These are phyloP conservation scores for Populus alba DNA, from an alignment of 345 rosid genomes.

Conservation along the genomic window DNA sequence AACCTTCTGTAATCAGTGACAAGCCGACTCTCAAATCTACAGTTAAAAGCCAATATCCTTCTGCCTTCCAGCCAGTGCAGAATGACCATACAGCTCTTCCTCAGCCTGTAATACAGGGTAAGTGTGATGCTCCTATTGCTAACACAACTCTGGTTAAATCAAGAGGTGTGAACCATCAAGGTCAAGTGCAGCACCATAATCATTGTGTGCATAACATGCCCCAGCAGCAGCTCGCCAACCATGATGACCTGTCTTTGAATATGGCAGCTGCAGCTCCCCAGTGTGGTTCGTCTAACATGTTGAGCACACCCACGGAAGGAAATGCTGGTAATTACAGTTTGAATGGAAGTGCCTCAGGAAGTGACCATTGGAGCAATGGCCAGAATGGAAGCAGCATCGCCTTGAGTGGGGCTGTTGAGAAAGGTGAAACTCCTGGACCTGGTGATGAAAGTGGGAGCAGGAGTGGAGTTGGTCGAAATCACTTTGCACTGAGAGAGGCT, in stretches of 20 bases:
- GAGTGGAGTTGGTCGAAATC: slow-evolving; percentile 23
- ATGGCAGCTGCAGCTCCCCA: slow-evolving; percentile 24
- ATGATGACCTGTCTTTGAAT: slow-evolving; percentile 21
- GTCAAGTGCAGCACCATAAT: slow-evolving; percentile 35
- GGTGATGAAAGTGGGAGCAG: slow-evolving; percentile 24
- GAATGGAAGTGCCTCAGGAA: too few relatives aligned
- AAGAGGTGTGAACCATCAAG: slow-evolving; percentile 28
- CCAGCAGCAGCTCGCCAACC: slow-evolving; percentile 15
- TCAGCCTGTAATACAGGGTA: slow-evolving; percentile 22
- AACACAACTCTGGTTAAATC: slow-evolving; percentile 15
- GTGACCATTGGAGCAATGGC: slow-evolving; percentile 49
- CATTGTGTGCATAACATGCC: slow-evolving; percentile 30
- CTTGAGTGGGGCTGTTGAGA: slow-evolving; percentile 22
- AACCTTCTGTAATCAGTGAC: slow-evolving; percentile 20
- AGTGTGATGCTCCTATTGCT: slow-evolving; percentile 20
- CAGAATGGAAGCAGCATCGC: slow-evolving; percentile 33
- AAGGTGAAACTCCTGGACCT: slow-evolving; percentile 7
- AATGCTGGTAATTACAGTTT: slow-evolving; percentile 28
- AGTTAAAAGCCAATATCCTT: slow-evolving; percentile 25
- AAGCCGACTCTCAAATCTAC: slow-evolving; percentile 26
- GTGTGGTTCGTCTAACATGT: slow-evolving; percentile 35
- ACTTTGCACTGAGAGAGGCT: slow-evolving; percentile 47
- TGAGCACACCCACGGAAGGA: slow-evolving; percentile 20
- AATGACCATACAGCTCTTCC: slow-evolving; percentile 17
- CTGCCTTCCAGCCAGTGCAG: slow-evolving; percentile 31